phyloP scores from a whole-genome alignment of 2,329 filamentous ascomycete species.

The Didymella exigua region DNA sequence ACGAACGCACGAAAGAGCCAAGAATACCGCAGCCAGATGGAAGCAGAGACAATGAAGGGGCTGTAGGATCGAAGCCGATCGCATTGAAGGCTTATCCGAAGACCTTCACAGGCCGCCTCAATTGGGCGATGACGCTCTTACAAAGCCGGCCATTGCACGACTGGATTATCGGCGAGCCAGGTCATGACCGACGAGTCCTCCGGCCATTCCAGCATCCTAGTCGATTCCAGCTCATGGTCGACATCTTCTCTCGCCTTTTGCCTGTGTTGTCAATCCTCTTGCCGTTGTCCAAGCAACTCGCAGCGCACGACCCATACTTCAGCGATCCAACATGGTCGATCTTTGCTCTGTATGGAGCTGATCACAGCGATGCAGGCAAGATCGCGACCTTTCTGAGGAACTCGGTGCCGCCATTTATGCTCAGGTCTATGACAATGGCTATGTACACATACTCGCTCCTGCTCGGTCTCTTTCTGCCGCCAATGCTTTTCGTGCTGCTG shows the following conservation, averaged over 20 bases:
- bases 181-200: slow-evolving; percentile 4
- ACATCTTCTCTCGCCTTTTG: not conserved
- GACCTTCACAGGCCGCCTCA: slow-evolving; percentile 1
- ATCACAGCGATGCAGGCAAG: not conserved
- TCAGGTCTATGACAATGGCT: slow-evolving; percentile 8
- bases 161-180: slow-evolving; percentile 10
- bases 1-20: not conserved
- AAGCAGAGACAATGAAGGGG: not conserved
- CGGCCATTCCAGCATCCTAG: not conserved
- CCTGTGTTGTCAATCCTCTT: slow-evolving; percentile 10
- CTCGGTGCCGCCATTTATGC: not conserved
- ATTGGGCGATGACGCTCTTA: slow-evolving; percentile 13
- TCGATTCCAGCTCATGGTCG: not conserved
- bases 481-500: slow-evolving; percentile 3
- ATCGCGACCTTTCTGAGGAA: not conserved
- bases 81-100: slow-evolving; percentile 7
- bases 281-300: slow-evolving; percentile 13
- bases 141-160: slow-evolving; percentile 14
- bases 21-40: not conserved
- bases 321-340: slow-evolving; percentile 1
- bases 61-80: not conserved
- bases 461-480: slow-evolving; percentile 12
- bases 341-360: not conserved
- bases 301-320: slow-evolving; percentile 11
- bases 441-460: slow-evolving; percentile 15